phyloP scores from a whole-genome alignment of 2,329 filamentous ascomycete genomes.

The Paradendryphiella salina region DNA sequence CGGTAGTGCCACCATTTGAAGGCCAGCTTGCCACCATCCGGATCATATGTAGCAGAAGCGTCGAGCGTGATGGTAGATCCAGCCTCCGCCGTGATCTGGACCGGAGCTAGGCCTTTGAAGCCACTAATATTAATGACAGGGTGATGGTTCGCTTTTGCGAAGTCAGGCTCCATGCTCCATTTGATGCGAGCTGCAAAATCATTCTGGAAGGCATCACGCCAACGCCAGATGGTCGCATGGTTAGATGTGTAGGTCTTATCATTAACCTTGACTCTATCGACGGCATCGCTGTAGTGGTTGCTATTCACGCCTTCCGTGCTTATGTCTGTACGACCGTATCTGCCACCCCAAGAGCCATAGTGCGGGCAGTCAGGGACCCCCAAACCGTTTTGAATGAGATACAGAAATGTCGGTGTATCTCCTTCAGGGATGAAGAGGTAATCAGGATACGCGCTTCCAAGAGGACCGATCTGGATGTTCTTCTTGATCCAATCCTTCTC shows the following conservation, averaged over 20 bases:
- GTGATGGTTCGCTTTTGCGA: constrained; percentile 51
- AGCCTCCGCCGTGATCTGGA: constrained; percentile 50
- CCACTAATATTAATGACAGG: constrained; percentile 54
- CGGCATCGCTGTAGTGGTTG: constrained; percentile 47
- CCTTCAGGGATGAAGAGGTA: constrained; percentile 58
- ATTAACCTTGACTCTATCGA: constrained; percentile 44
- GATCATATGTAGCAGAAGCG: constrained; percentile 54
- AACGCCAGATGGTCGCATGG: constrained; percentile 59
- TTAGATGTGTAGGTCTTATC: constrained; percentile 47
- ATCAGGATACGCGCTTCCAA: constrained; percentile 51
- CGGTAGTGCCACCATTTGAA: constrained; percentile 59
- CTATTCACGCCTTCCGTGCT: constrained; percentile 42
- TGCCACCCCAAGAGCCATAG: constrained; percentile 57
- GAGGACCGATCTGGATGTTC: constrained; percentile 57
- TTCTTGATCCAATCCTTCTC: constrained; percentile 57
- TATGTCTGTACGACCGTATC: constrained; percentile 47
- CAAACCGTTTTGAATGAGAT: constrained; percentile 55
- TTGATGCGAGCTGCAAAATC: constrained; percentile 56
- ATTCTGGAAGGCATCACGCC: constrained; percentile 57
- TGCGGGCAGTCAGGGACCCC: constrained; percentile 53
- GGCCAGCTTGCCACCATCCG: constrained; percentile 49
- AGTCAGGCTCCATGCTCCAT: constrained; percentile 50
- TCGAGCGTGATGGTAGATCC: constrained; percentile 50
- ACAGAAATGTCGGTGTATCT: constrained; percentile 58
- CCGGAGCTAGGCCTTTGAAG: constrained; percentile 43